These are phyloP conservation scores for Mallotus nudiflorus DNA, from an alignment of 345 rosid genomes.

Conservation along the genomic window DNA sequence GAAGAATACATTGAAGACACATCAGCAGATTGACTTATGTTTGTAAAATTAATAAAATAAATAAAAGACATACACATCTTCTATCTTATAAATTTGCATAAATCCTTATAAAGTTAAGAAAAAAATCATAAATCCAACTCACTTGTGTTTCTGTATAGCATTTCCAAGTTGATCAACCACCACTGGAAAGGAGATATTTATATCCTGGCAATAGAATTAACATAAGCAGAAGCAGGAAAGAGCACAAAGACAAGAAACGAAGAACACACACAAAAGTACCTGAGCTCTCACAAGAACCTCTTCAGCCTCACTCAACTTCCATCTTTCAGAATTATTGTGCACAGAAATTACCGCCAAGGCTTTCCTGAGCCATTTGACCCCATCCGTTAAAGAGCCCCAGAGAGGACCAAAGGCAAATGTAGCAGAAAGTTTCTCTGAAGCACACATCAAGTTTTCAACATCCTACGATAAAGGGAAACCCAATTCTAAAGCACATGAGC, in stretches of 20 bases:
- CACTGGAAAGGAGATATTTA: slow-evolving; percentile 38
- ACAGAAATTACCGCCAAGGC: slow-evolving; percentile 42
- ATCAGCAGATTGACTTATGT: background rate
- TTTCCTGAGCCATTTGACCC: slow-evolving; percentile 56
- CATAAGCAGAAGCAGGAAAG: slow-evolving; percentile 12
- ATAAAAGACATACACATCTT: background rate
- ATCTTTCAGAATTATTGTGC: slow-evolving; percentile 36
- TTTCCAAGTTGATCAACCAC: slow-evolving; percentile 40
- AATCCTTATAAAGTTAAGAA: background rate
- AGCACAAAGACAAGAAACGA: background rate
- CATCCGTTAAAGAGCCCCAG: slow-evolving; percentile 39
- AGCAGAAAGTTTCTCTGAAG: slow-evolving; percentile 31
- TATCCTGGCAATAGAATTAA: slow-evolving; percentile 40
- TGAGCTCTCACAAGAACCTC: slow-evolving; percentile 48
- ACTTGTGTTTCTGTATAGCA: slow-evolving; percentile 51
- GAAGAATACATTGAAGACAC: background rate
- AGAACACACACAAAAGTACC: slow-evolving; percentile 30
- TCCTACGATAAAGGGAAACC: slow-evolving; percentile 43
- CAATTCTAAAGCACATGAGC: slow-evolving; percentile 5
- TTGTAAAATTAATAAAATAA: background rate
- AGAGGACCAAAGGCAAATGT: slow-evolving; percentile 27
- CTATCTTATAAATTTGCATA: background rate
- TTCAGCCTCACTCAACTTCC: slow-evolving; percentile 52
- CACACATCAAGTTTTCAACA: slow-evolving; percentile 46
- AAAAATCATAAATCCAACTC: slow-evolving; percentile 22